Conservation (phyloP, 1,284 basidiomycete genomes). For the Ceratobasidium sp. region DNA sequence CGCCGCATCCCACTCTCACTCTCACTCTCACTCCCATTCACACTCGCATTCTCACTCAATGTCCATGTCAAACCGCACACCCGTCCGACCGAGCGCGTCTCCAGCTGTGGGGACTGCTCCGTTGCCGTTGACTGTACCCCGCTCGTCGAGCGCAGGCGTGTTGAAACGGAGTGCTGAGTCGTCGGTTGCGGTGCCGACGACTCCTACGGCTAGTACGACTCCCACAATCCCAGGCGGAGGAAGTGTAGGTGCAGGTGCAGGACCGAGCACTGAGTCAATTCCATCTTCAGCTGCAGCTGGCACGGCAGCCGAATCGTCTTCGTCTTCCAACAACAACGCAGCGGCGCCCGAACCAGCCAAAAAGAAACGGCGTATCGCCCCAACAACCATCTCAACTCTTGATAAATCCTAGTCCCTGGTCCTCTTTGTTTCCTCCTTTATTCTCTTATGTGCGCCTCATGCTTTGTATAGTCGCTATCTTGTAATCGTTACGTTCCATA, state of each 20-base stretch:
- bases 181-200: constrained; percentile 5
- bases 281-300: background rate
- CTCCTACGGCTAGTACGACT: background rate
- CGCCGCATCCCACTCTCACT: constrained; percentile 81
- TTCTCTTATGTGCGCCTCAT: background rate
- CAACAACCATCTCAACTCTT: constrained; percentile 37
- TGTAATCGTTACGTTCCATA: constrained; percentile 2
- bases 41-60: constrained; percentile 49
- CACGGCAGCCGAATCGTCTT: background rate
- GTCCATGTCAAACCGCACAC: constrained; percentile 56
- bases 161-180: constrained; percentile 31
- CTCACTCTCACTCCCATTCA: constrained; percentile 62
- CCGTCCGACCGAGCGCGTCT: constrained; percentile 40
- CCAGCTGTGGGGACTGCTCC: constrained; percentile 30
- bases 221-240: background rate
- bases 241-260: no score
- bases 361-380: constrained; percentile 43
- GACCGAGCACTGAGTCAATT: background rate
- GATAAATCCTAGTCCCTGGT: constrained; percentile 17
- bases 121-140: constrained; percentile 17
- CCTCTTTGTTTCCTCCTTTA: background rate
- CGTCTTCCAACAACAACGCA: background rate
- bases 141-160: constrained; percentile 37
- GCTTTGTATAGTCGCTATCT: constrained; percentile 27
- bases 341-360: constrained; percentile 33